phyloP scores from a whole-genome alignment of 1,139 yeast species.

The Kodamaea ohmeri region DNA sequence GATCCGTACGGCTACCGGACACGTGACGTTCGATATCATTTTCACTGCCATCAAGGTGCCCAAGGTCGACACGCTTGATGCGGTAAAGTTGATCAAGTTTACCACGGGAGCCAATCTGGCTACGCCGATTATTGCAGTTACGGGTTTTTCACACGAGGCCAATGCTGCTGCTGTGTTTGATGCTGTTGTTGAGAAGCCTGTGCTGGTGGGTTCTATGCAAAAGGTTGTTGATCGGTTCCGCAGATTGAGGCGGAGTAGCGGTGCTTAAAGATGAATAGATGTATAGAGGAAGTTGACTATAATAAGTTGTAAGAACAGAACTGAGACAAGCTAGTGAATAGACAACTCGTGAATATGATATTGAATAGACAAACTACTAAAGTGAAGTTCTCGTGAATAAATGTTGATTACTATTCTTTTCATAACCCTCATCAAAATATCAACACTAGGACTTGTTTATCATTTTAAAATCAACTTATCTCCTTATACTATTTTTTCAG shows the following conservation, averaged over 20 bases:
- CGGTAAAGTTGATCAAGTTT: conserved; percentile 71
- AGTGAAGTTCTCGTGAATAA: no score
- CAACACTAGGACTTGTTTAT: no score
- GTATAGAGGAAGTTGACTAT: no score
- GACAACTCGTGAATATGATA: no score
- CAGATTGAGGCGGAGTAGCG: conserved; percentile 15
- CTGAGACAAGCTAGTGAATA: no score
- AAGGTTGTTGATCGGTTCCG: conserved; percentile 22
- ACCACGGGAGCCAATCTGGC: conserved; percentile 73
- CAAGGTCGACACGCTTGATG: conserved; percentile 68
- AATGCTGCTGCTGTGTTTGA: conserved; percentile 56
- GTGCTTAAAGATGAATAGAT: background rate
- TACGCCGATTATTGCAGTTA: conserved; percentile 77
- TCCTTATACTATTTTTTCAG: no score
- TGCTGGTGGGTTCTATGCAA: conserved; percentile 35
- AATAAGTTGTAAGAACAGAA: no score
- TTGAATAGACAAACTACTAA: no score
- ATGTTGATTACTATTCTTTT: no score
- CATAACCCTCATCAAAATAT: no score
- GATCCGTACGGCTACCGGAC: conserved; percentile 77
- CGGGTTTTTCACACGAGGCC: conserved; percentile 74
- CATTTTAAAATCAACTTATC: no score
- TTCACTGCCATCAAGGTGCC: conserved; percentile 72
- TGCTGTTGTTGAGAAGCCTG: conserved; percentile 75
- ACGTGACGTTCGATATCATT: conserved; percentile 79